These are phyloP conservation scores for Flagelloscypha sp. DNA, from an alignment of 768 basidiomycete species.

Conservation along the genomic window DNA sequence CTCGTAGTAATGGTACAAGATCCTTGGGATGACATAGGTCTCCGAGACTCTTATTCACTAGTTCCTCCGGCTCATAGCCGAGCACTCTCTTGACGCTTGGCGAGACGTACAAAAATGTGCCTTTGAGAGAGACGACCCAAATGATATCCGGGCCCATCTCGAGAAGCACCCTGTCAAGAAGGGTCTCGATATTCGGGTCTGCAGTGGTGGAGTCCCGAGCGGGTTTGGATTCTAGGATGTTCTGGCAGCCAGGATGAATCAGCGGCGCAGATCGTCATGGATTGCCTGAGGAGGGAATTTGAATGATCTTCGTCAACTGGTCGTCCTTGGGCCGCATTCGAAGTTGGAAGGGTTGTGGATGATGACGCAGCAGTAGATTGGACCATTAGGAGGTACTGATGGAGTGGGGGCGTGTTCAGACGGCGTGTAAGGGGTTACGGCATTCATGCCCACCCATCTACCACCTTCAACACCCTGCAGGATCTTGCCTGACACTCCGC, in stretches of 20 bases:
- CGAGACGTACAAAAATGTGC: constrained; percentile 86
- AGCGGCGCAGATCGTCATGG: no score
- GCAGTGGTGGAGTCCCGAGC: no score
- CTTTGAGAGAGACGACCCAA: constrained; percentile 88
- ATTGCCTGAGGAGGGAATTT: no score
- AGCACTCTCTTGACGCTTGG: constrained; percentile 71
- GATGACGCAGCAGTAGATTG: no score
- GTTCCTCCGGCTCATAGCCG: constrained; percentile 80
- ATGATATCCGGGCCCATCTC: constrained; percentile 70
- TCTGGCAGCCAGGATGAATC: no score
- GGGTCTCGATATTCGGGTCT: constrained; percentile 29
- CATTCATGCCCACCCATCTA: constrained; percentile 62
- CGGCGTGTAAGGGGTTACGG: no score
- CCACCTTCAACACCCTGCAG: constrained; percentile 74
- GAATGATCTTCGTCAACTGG: no score
- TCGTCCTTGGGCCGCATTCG: no score
- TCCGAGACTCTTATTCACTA: constrained; percentile 68
- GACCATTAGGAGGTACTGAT: no score
- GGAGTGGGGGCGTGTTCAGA: no score
- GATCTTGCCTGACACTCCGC: constrained; percentile 78
- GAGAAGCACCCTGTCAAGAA: constrained; percentile 53
- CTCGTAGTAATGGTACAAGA: constrained; percentile 82
- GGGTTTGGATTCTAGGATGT: no score
- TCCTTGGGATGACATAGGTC: constrained; percentile 88
- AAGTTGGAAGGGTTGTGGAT: no score